A percentile compares a stretch with the other conserved stretches of the same genome.
Evolutionary conservation across 1,139 yeast genomes (phyloP).

Genomic region (Pichia sp.): DNA sequence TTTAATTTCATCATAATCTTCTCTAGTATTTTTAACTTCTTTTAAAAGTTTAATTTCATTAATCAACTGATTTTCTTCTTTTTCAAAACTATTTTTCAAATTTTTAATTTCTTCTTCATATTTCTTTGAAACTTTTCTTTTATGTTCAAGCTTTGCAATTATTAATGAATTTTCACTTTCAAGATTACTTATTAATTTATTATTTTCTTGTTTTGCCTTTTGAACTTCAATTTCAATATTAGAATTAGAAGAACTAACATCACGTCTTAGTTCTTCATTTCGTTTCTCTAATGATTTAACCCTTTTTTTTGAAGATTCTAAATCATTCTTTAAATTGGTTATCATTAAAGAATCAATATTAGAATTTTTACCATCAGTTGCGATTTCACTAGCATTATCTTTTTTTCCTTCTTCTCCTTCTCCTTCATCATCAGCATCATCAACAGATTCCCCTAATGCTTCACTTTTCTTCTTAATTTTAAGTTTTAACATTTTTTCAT

Average conservation of each 20-base stretch:
- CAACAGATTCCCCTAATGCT: conserved; percentile 54
- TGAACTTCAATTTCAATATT: conserved; percentile 38
- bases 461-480: conserved; percentile 41
- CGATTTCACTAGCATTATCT: neutral
- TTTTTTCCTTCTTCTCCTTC: conserved; percentile 1
- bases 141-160: conserved; percentile 57
- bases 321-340: conserved; percentile 66
- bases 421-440: conserved; percentile 28
- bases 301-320: conserved; percentile 65
- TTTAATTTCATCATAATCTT: conserved; percentile 74
- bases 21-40: conserved; percentile 38
- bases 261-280: conserved; percentile 66
- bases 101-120: conserved; percentile 32
- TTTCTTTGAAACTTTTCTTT: conserved; percentile 33
- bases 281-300: conserved; percentile 68
- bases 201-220: conserved; percentile 27
- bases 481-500: conserved; percentile 48
- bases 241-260: conserved; percentile 48
- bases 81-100: conserved; percentile 10
- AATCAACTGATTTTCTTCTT: conserved; percentile 44
- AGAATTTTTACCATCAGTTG: no score
- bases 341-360: no score
- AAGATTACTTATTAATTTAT: conserved; percentile 44
- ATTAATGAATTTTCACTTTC: conserved; percentile 63
- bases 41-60: conserved; percentile 48